Percentiles rank a stretch among this genome's conserved stretches.
Evolutionary conservation across 208 protist genomes (phyloP).

Genomic region (Leishmania aethiopica): DNA sequence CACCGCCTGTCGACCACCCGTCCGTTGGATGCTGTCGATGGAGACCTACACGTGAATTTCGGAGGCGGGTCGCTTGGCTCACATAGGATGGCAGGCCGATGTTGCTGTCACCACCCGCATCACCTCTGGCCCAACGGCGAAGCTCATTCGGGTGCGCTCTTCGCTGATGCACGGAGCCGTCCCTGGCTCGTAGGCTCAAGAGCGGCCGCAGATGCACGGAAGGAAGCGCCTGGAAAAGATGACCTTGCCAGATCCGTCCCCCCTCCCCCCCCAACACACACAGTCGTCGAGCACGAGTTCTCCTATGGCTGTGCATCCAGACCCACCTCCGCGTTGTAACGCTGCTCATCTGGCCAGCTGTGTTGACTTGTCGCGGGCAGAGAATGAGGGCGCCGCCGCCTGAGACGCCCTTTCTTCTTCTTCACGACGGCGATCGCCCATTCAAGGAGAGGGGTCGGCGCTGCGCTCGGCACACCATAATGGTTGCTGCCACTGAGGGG

Average conservation of each 20-base stretch:
- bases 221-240: conserved; percentile 23
- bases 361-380: conserved; percentile 17
- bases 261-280: background rate
- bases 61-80: background rate
- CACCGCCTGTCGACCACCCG: background rate
- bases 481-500: background rate
- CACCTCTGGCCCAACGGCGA: conserved; percentile 1
- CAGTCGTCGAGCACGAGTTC: conserved; percentile 11
- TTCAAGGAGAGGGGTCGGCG: background rate
- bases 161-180: background rate
- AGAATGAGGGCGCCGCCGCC: conserved; percentile 11
- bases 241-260: conserved; percentile 24
- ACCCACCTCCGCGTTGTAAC: conserved; percentile 7
- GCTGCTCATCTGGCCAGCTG: conserved; percentile 8
- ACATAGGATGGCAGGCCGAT: background rate
- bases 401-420: conserved; percentile 8
- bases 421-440: conserved; percentile 17
- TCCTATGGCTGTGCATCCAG: background rate
- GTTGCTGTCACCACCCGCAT: background rate
- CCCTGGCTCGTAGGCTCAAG: conserved; percentile 5
- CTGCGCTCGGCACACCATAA: background rate
- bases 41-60: background rate
- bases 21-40: conserved; percentile 2
- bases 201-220: background rate
- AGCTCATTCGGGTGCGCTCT: conserved; percentile 1